These are phyloP conservation scores for Colletotrichum cuscutae DNA, from an alignment of 2,329 filamentous ascomycete genomes.

Conservation along the genomic window DNA sequence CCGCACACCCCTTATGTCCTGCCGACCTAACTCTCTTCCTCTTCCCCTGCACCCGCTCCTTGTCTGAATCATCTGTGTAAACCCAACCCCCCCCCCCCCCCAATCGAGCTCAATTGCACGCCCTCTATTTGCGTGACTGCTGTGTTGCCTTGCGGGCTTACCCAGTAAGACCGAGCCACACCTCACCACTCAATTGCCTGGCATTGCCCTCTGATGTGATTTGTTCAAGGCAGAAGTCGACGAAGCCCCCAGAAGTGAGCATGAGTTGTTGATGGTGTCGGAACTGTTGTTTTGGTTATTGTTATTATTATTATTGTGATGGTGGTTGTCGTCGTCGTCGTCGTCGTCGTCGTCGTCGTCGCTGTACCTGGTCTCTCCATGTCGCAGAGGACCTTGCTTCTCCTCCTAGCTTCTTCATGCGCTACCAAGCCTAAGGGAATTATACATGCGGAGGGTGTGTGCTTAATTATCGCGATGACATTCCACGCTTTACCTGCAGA, in stretches of 20 bases:
- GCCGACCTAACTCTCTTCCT: slow-evolving; percentile 1
- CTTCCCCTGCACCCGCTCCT: slow-evolving; percentile 14
- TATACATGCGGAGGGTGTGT: background rate
- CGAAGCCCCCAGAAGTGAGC: background rate
- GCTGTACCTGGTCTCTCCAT: background rate
- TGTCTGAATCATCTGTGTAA: background rate
- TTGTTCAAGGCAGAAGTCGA: background rate
- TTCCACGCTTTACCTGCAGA: background rate
- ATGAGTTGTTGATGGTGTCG: background rate
- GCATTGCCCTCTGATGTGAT: slow-evolving; percentile 7
- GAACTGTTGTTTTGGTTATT: background rate
- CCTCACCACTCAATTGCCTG: slow-evolving; percentile 2
- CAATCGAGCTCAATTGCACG: background rate
- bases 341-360: background rate
- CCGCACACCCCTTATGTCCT: background rate
- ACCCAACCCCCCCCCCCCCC: background rate
- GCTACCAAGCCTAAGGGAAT: background rate
- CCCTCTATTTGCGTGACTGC: background rate
- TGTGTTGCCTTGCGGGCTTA: background rate
- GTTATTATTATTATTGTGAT: background rate
- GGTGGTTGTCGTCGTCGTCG: background rate
- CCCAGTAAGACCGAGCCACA: slow-evolving; percentile 33
- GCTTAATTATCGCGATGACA: background rate
- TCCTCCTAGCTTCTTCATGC: background rate
- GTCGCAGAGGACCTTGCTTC: background rate